Percentiles rank a stretch among this genome's conserved stretches.
Conservation (phyloP, 768 basidiomycete genomes). For the Lactifluus rugatus region DNA sequence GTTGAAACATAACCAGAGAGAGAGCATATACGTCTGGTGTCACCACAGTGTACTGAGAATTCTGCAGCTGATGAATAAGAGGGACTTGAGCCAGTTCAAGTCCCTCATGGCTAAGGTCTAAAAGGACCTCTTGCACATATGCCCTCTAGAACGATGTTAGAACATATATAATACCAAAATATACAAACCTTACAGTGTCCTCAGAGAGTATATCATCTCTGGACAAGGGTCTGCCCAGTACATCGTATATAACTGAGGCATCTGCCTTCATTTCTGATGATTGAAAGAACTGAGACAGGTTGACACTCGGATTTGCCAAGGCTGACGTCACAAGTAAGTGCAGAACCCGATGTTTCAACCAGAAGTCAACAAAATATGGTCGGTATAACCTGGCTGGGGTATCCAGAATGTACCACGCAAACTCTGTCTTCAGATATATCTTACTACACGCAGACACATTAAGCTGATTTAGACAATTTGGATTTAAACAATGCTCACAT, state of each 20-base stretch:
- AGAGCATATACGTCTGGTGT: conserved; percentile 3
- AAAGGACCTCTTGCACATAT: not conserved
- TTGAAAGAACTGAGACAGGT: not conserved
- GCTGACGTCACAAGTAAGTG: conserved; percentile 35
- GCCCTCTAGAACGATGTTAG: not conserved
- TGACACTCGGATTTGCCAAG: not conserved
- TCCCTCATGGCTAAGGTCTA: not conserved
- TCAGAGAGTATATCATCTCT: not conserved
- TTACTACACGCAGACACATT: conserved; percentile 31
- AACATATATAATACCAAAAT: no score
- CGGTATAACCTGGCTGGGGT: conserved; percentile 38
- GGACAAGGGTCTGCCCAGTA: not conserved
- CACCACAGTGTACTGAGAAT: conserved; percentile 4
- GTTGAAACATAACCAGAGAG: not conserved
- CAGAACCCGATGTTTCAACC: conserved; percentile 40
- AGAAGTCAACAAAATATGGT: conserved; percentile 38
- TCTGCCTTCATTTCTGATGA: not conserved
- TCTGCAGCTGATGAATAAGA: not conserved
- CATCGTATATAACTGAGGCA: not conserved
- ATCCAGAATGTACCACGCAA: conserved; percentile 64
- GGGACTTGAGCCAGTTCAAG: not conserved
- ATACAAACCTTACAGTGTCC: not conserved
- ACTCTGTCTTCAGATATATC: conserved; percentile 50
- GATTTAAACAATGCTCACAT: conserved; percentile 28
- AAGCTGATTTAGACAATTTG: not conserved